Percentiles rank a stretch among this genome's conserved stretches.
Conservation (phyloP, 352 stramenopile genomes). For the Globisporangium solare region DNA sequence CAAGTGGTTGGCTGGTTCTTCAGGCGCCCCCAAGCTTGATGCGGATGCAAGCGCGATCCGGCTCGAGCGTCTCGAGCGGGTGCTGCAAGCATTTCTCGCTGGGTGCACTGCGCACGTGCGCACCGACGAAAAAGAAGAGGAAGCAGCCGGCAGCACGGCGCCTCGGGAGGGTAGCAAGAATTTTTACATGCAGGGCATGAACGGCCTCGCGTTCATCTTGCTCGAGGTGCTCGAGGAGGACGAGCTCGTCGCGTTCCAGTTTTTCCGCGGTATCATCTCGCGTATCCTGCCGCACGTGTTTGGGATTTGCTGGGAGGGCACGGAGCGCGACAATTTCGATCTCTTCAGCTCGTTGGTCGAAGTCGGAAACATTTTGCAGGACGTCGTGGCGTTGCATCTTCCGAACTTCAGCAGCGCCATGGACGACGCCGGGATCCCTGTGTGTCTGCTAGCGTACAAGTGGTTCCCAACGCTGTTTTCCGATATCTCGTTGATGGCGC, state of each 20-base stretch:
- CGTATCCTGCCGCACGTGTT: conserved; percentile 78
- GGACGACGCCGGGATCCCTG: conserved; percentile 51
- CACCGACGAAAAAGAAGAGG: conserved; percentile 13
- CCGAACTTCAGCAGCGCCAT: conserved; percentile 53
- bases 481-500: conserved; percentile 73
- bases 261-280: conserved; percentile 58
- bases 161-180: conserved; percentile 22
- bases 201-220: conserved; percentile 74
- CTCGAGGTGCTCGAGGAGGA: conserved; percentile 59
- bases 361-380: conserved; percentile 65
- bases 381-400: conserved; percentile 67
- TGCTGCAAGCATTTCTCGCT: conserved; percentile 69
- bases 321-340: conserved; percentile 50
- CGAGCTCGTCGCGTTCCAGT: conserved; percentile 44
- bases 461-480: conserved; percentile 88
- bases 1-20: conserved; percentile 65
- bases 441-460: conserved; percentile 84
- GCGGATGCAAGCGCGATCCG: conserved; percentile 24
- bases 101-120: conserved; percentile 48
- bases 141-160: conserved; percentile 13
- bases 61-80: conserved; percentile 32
- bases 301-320: conserved; percentile 38
- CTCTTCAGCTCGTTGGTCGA: conserved; percentile 69
- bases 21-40: conserved; percentile 46
- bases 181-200: conserved; percentile 88